Conservation (phyloP, 257 asterid genomes). For the Solanum ossicruentum region DNA sequence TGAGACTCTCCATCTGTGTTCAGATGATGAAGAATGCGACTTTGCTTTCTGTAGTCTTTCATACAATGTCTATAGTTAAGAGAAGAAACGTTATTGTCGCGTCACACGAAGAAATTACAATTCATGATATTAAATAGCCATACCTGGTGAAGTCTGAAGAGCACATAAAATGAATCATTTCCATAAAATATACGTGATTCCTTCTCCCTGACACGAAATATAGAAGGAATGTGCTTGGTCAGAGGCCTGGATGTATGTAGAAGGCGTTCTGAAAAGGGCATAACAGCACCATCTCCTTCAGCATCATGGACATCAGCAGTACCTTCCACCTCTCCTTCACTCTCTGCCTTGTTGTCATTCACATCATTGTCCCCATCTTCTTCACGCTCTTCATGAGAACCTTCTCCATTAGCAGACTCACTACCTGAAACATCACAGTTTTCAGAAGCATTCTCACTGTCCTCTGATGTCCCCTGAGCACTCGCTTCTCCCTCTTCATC, state of each 20-base stretch:
- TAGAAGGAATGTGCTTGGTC: constrained; percentile 21
- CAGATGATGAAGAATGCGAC: constrained; percentile 56
- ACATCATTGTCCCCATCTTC: constrained; percentile 48
- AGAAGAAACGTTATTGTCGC: constrained; percentile 6
- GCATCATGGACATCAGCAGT: constrained; percentile 35
- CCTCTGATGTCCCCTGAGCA: constrained; percentile 52
- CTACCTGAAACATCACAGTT: constrained; percentile 55
- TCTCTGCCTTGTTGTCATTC: constrained; percentile 54
- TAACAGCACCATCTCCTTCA: constrained; percentile 29
- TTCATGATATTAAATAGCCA: background rate
- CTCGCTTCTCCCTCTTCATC: constrained; percentile 53
- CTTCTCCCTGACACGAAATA: constrained; percentile 29
- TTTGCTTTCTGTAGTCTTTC: constrained; percentile 80
- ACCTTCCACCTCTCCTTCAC: constrained; percentile 71
- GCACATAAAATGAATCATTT: constrained; percentile 71
- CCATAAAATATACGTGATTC: constrained; percentile 54
- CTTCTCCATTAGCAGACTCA: constrained; percentile 73
- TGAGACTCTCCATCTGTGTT: constrained; percentile 57
- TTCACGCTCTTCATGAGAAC: constrained; percentile 52
- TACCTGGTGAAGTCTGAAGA: constrained; percentile 88
- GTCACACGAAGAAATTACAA: background rate
- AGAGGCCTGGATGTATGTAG: constrained; percentile 58
- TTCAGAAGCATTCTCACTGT: constrained; percentile 69
- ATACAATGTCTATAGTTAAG: constrained; percentile 50
- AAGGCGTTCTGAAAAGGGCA: constrained; percentile 30